Evolutionary conservation across 2,329 filamentous ascomycete species (phyloP).

Genomic region (Catunica adiposa): DNA sequence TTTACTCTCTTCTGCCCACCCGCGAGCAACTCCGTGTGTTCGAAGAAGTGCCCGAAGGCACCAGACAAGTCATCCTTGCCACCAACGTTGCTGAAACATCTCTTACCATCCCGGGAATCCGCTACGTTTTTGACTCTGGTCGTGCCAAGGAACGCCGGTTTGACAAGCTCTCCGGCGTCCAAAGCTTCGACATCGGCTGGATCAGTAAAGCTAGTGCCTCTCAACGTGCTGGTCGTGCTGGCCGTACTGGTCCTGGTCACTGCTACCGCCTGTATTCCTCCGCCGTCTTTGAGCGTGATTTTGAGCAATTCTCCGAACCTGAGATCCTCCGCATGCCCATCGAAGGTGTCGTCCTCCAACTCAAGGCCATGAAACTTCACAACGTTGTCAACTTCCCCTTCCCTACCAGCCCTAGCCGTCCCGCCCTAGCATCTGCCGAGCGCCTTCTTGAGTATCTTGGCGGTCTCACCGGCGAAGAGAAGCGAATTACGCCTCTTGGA

Average conservation of each 20-base stretch:
- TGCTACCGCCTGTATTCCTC: constrained; percentile 92
- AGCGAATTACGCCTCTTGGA: constrained; percentile 60
- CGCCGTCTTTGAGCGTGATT: constrained; percentile 81
- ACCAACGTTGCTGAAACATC: constrained; percentile 97
- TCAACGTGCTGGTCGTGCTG: constrained; percentile 83
- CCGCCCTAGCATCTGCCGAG: constrained; percentile 67
- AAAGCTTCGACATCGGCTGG: constrained; percentile 90
- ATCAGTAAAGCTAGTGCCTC: constrained; percentile 93
- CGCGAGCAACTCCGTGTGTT: constrained; percentile 86
- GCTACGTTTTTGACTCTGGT: constrained; percentile 91
- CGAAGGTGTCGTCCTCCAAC: constrained; percentile 78
- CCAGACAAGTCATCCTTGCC: constrained; percentile 71
- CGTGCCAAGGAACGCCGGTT: constrained; percentile 85
- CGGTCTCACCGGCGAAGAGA: constrained; percentile 51
- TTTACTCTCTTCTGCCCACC: constrained; percentile 84
- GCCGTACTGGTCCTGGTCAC: constrained; percentile 87
- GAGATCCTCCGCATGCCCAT: constrained; percentile 85
- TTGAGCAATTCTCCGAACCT: constrained; percentile 69
- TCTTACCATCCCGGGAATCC: constrained; percentile 86
- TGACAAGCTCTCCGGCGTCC: constrained; percentile 74
- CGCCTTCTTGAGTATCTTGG: constrained; percentile 73
- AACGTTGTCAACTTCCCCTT: constrained; percentile 91
- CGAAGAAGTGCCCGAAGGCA: constrained; percentile 64
- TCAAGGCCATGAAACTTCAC: constrained; percentile 87
- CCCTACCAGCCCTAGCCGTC: constrained; percentile 68